phyloP scores from a whole-genome alignment of 352 stramenopile species.

The Elongisporangium prolatum region DNA sequence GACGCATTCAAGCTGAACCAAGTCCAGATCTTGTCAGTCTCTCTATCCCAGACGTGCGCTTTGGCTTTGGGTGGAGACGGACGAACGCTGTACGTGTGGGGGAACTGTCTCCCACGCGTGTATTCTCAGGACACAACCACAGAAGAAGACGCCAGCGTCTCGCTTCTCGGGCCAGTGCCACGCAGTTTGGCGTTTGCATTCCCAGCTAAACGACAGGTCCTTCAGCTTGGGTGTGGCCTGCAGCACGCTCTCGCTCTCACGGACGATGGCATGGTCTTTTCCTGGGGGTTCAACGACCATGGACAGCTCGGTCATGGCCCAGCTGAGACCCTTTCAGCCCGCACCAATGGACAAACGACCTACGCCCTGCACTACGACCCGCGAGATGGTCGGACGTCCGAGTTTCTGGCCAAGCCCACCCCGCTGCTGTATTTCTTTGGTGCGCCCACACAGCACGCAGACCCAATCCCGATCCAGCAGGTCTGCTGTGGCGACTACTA shows the following conservation, averaged over 20 bases:
- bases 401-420: slow-evolving; percentile 39
- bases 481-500: slow-evolving; percentile 74
- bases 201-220: slow-evolving; percentile 10
- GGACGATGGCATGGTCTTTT: slow-evolving; percentile 51
- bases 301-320: slow-evolving; percentile 67
- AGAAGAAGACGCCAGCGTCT: not conserved
- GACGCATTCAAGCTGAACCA: slow-evolving; percentile 37
- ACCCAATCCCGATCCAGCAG: slow-evolving; percentile 46
- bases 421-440: slow-evolving; percentile 66
- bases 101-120: slow-evolving; percentile 39
- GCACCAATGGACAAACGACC: slow-evolving; percentile 21
- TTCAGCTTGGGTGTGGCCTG: slow-evolving; percentile 41
- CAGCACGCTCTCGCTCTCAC: slow-evolving; percentile 53
- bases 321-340: slow-evolving; percentile 34
- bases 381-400: slow-evolving; percentile 30
- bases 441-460: slow-evolving; percentile 42
- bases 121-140: slow-evolving; percentile 11
- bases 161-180: slow-evolving; percentile 14
- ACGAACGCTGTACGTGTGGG: slow-evolving; percentile 49
- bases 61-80: slow-evolving; percentile 35
- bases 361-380: slow-evolving; percentile 55
- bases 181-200: slow-evolving; percentile 28
- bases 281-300: slow-evolving; percentile 78
- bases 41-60: slow-evolving; percentile 41
- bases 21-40: slow-evolving; percentile 23